phyloP scores from a whole-genome alignment of 2,329 filamentous ascomycete species.

The Hirsutella rhossiliensis region DNA sequence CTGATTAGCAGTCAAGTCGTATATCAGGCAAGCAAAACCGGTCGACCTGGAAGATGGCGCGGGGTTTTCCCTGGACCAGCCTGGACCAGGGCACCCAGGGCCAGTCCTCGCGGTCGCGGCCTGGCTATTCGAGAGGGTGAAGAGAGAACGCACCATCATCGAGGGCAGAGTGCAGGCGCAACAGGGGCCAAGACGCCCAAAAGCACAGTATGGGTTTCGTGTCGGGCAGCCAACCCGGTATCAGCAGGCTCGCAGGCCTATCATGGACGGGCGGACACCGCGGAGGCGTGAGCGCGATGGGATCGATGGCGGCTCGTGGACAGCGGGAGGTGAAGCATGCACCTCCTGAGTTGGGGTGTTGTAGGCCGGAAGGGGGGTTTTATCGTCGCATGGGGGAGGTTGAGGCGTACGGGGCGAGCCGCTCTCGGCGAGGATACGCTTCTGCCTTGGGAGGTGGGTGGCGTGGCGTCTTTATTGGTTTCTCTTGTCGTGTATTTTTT shows the following conservation, averaged over 20 bases:
- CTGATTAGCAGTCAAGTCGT: background rate
- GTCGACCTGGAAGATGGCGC: background rate
- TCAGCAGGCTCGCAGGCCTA: conserved; percentile 11
- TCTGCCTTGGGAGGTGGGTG: background rate
- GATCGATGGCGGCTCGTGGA: conserved; percentile 9
- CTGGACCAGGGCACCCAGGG: background rate
- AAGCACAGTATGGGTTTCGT: conserved; percentile 12
- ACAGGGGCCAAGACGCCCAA: conserved; percentile 21
- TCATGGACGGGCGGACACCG: conserved; percentile 16
- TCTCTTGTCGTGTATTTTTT: background rate
- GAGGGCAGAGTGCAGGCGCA: conserved; percentile 24
- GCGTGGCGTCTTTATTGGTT: background rate
- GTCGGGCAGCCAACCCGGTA: conserved; percentile 12
- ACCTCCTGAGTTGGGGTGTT: conserved; percentile 19
- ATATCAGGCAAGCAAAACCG: background rate
- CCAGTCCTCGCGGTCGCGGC: background rate
- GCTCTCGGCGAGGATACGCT: background rate
- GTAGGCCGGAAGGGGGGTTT: conserved; percentile 7
- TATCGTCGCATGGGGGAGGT: conserved; percentile 19
- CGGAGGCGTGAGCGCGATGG: conserved; percentile 11
- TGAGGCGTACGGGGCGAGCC: background rate
- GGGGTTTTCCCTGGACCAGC: background rate
- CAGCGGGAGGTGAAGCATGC: conserved; percentile 14
- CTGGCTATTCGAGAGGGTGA: background rate
- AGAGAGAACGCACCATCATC: conserved; percentile 35